Conservation (phyloP, 768 basidiomycete genomes). For the Pisolithus tinctorius region DNA sequence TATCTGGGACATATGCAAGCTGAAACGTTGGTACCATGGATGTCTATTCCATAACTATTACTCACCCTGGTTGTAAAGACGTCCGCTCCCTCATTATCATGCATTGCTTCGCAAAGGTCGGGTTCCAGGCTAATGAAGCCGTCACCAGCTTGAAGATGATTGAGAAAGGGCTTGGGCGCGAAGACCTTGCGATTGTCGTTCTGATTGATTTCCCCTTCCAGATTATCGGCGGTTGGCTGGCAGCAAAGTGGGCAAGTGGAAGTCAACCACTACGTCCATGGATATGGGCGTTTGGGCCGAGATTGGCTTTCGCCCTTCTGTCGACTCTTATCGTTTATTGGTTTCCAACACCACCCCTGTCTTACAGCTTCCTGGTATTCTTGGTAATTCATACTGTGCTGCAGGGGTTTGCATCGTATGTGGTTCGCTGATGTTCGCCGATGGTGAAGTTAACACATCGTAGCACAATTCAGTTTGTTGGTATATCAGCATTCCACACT, state of each 20-base stretch:
- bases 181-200: constrained; percentile 93
- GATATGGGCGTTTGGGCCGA: constrained; percentile 87
- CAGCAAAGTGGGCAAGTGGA: constrained; percentile 85
- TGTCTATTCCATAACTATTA: background rate
- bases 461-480: constrained; percentile 98
- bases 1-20: constrained; percentile 89
- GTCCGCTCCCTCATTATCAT: constrained; percentile 82
- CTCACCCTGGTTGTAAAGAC: constrained; percentile 42
- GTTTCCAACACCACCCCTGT: constrained; percentile 77
- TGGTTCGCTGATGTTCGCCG: constrained; percentile 1
- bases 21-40: constrained; percentile 58
- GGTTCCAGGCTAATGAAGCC: constrained; percentile 91
- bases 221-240: constrained; percentile 89
- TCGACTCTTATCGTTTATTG: constrained; percentile 73
- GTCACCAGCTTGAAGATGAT: constrained; percentile 90
- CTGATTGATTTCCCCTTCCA: constrained; percentile 98
- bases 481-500: constrained; percentile 98
- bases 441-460: background rate
- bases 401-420: constrained; percentile 81
- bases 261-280: constrained; percentile 78
- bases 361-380: constrained; percentile 70
- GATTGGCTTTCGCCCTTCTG: constrained; percentile 64
- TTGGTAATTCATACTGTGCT: constrained; percentile 78
- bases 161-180: constrained; percentile 92
- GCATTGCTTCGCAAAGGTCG: constrained; percentile 89